Evolutionary conservation across 345 rosid genomes (phyloP).

Genomic region (Lepidium aucheri): DNA sequence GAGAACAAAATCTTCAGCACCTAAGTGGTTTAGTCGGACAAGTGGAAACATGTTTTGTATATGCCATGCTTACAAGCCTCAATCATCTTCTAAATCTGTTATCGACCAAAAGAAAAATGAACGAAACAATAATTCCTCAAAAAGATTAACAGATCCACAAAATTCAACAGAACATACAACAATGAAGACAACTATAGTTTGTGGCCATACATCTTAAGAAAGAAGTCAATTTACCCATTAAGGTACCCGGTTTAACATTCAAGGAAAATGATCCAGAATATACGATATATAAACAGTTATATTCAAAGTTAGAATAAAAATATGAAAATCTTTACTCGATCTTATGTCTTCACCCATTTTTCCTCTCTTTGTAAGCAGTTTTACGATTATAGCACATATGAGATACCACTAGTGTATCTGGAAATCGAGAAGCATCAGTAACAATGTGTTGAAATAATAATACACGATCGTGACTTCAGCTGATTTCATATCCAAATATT

Average conservation of each 20-base stretch:
- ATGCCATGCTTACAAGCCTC: constrained; percentile 28
- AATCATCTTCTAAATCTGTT: constrained; percentile 92
- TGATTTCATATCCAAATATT: constrained; percentile 44
- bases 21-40: constrained; percentile 14
- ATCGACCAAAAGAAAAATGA: neutral
- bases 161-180: neutral
- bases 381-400: constrained; percentile 70
- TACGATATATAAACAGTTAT: neutral
- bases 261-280: too few species aligned
- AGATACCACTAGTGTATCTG: constrained; percentile 98
- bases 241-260: neutral
- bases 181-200: too few species aligned
- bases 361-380: constrained; percentile 82
- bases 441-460: constrained; percentile 80
- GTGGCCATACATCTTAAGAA: neutral
- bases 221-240: neutral
- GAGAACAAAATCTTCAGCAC: constrained; percentile 5
- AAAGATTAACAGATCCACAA: neutral
- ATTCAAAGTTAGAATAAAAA: neutral
- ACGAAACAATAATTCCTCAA: neutral
- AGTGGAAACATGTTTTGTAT: constrained; percentile 25
- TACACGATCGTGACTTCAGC: constrained; percentile 32
- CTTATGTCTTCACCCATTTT: constrained; percentile 93
- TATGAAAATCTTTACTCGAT: constrained; percentile 52
- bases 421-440: constrained; percentile 77